Evolutionary conservation across 1,284 basidiomycete genomes (phyloP).

Genomic region (Apiotrichum montevideense): DNA sequence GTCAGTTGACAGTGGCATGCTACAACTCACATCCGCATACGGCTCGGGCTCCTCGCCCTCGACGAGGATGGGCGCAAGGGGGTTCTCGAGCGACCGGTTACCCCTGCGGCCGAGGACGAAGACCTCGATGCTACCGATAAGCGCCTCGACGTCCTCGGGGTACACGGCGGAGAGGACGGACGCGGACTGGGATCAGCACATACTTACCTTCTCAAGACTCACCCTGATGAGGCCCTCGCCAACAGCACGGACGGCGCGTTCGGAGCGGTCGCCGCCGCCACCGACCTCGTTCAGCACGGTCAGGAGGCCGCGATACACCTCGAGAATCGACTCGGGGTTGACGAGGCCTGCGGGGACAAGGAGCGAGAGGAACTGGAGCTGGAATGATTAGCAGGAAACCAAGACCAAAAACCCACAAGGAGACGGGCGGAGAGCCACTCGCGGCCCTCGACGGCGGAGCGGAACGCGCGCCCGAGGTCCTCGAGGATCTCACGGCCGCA

Average conservation of each 20-base stretch:
- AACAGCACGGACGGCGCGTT: conserved; percentile 76
- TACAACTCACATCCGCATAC: conserved; percentile 29
- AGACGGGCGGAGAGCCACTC: conserved; percentile 82
- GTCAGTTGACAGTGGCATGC: neutral
- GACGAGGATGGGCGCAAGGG: conserved; percentile 31
- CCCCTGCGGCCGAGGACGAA: conserved; percentile 32
- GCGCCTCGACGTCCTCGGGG: conserved; percentile 31
- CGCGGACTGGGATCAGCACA: conserved; percentile 27
- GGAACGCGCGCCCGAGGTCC: conserved; percentile 81
- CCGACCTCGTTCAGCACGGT: conserved; percentile 84
- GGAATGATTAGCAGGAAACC: conserved; percentile 38
- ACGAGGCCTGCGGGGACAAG: conserved; percentile 69
- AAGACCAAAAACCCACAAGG: conserved; percentile 40
- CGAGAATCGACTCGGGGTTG: conserved; percentile 65
- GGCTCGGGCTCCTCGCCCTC: conserved; percentile 30
- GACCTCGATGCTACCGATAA: conserved; percentile 35
- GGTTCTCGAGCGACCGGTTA: conserved; percentile 24
- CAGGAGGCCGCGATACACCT: conserved; percentile 71
- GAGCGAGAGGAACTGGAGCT: conserved; percentile 84
- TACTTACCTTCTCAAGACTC: conserved; percentile 25
- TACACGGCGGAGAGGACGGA: conserved; percentile 25
- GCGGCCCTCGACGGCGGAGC: conserved; percentile 73
- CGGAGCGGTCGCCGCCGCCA: conserved; percentile 76
- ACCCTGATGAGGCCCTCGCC: conserved; percentile 81
- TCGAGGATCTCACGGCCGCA: conserved; percentile 72